Percentiles rank a stretch among this genome's conserved stretches.
These are phyloP conservation scores for Mortierella antarctica DNA, from an alignment of 192 early-diverging fungal species.

Conservation along the genomic window DNA sequence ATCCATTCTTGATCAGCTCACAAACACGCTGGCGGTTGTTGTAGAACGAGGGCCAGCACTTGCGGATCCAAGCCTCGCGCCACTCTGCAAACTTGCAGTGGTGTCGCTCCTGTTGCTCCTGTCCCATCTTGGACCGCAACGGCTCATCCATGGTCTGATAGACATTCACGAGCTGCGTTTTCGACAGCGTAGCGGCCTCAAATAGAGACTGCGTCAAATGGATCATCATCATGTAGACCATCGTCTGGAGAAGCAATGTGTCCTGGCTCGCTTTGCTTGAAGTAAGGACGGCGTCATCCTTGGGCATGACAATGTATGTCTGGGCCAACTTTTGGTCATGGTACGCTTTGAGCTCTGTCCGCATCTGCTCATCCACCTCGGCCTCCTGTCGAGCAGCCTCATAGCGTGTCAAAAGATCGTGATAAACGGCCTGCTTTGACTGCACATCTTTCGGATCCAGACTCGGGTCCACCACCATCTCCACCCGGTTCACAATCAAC, in stretches of 20 bases:
- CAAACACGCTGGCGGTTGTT: slow-evolving; percentile 48
- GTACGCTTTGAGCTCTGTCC: slow-evolving; percentile 39
- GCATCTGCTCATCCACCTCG: slow-evolving; percentile 51
- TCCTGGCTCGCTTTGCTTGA: slow-evolving; percentile 21
- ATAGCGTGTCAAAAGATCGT: slow-evolving; percentile 30
- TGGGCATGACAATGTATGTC: slow-evolving; percentile 48
- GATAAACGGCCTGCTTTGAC: slow-evolving; percentile 21
- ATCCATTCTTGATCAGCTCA: slow-evolving; percentile 26
- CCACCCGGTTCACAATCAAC: slow-evolving; percentile 45
- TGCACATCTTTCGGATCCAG: slow-evolving; percentile 43
- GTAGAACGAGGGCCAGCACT: slow-evolving; percentile 45
- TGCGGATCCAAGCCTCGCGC: slow-evolving; percentile 43
- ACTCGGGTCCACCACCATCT: slow-evolving; percentile 29
- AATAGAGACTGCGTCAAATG: slow-evolving; percentile 42
- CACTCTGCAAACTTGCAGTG: slow-evolving; percentile 43
- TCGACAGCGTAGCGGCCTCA: slow-evolving; percentile 48
- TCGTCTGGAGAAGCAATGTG: slow-evolving; percentile 33
- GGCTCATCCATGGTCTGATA: slow-evolving; percentile 43
- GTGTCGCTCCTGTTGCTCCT: slow-evolving; percentile 23
- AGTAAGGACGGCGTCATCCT: slow-evolving; percentile 6
- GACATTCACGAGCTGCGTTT: slow-evolving; percentile 34
- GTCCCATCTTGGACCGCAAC: slow-evolving; percentile 37
- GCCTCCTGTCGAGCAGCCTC: slow-evolving; percentile 27
- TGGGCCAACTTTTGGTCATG: slow-evolving; percentile 43
- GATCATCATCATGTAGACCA: slow-evolving; percentile 56